Base-by-base conservation (phyloP, 1,284 basidiomycete species). In the Ganoderma boninense region DNA sequence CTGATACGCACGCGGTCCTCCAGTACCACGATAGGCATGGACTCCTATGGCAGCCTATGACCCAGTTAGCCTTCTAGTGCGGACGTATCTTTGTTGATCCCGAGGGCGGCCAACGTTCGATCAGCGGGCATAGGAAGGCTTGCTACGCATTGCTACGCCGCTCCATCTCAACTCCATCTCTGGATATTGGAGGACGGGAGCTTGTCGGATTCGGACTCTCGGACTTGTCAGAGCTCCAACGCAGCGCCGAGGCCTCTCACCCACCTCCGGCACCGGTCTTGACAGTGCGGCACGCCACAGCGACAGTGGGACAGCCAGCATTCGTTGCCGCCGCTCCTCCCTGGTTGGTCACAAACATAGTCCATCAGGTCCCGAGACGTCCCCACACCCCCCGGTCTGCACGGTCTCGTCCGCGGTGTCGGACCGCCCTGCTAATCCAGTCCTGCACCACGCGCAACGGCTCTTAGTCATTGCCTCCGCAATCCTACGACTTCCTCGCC, bases 401-500 rank as follows among this genome's bases (percentile, higher is more conserved):
- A 20, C 26, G 32, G 32, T 35, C 54, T 57, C 32, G 54, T 20
- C 54, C 54, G 54, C 66, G 69, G 65, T 62, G 60, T 62, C 60
- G 29, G 60, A 62, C 60, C 23, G 43, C 11, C 43, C n/a, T 62
- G 40, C 60, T 62, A 62, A 62, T 62, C 35, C 60, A 42, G 60
- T 62, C 68, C 67, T 54, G 38, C 61, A 64, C 62, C 40, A 67
- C 69, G 69, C 64, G 69, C 68, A 68, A 70, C 71, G 70, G 70
- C 14, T 67, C 73, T 71, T 71, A 71, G 70, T 69, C 70, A 68
- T 67, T 44, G n/a, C 57, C 60, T 54, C 18, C 11, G n/a, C n/a
- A 23, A 54, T 54, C 20, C 54, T 62, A 26, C 49, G 38, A 32
- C 52, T 42, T 57, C 38, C 38, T 40, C 38, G 38, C 8, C 46